These are phyloP conservation scores for Fusarium tanahbumbuense DNA, from an alignment of 2,329 filamentous ascomycete species.

Conservation along the genomic window DNA sequence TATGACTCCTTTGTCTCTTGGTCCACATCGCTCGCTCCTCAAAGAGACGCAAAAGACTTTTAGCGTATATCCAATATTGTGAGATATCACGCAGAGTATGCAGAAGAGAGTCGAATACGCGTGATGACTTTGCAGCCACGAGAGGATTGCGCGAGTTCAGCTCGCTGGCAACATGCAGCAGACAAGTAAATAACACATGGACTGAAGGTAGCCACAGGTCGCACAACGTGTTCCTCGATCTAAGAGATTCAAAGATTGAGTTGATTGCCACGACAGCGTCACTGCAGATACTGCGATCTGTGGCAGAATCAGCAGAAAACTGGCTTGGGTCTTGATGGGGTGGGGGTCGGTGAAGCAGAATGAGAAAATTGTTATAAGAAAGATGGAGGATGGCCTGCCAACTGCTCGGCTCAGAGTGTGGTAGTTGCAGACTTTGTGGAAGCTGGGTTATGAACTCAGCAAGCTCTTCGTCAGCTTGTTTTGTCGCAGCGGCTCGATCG, in stretches of 20 bases:
- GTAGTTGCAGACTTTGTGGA: conserved; percentile 44
- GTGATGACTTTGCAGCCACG: conserved; percentile 47
- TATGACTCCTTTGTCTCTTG: conserved; percentile 8
- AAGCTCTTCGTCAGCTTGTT: conserved; percentile 48
- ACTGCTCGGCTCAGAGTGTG: conserved; percentile 33
- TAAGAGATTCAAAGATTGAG: conserved; percentile 48
- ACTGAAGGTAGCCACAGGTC: conserved; percentile 46
- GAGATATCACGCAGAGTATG: conserved; percentile 45
- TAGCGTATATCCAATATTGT: conserved; percentile 49
- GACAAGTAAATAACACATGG: conserved; percentile 49
- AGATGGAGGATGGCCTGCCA: conserved; percentile 52
- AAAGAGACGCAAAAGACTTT: conserved; percentile 48
- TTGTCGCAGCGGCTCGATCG: conserved; percentile 45
- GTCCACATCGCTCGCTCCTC: conserved; percentile 41
- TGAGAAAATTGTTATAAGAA: conserved; percentile 51
- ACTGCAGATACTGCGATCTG: conserved; percentile 48
- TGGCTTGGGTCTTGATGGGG: conserved; percentile 34
- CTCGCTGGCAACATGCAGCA: conserved; percentile 47
- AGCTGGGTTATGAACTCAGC: conserved; percentile 48
- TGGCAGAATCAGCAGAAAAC: conserved; percentile 22
- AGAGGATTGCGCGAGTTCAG: conserved; percentile 48
- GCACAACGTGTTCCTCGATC: conserved; percentile 34
- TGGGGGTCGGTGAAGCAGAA: conserved; percentile 50
- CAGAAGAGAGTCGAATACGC: conserved; percentile 48
- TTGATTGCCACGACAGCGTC: conserved; percentile 46